phyloP scores from a whole-genome alignment of 495 filamentous ascomycete species.

The Penicillium steckii region DNA sequence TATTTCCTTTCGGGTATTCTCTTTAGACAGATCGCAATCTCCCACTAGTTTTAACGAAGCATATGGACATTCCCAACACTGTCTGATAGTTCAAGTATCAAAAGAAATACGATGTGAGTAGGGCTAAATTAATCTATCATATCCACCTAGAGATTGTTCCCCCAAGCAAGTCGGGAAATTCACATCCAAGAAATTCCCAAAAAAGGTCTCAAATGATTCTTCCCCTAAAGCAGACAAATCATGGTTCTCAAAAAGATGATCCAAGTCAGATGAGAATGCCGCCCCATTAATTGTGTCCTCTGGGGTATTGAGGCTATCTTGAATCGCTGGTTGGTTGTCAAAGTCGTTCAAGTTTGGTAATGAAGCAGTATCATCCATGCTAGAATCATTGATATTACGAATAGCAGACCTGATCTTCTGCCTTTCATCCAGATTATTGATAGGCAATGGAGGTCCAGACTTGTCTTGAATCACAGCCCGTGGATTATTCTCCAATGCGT shows the following conservation, averaged over 20 bases:
- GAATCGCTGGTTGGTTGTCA: background rate
- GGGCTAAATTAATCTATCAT: background rate
- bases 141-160: conserved; percentile 4
- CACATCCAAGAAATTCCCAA: conserved; percentile 23
- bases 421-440: background rate
- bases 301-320: background rate
- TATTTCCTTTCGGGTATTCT: too few relatives aligned
- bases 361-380: background rate
- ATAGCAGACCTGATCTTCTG: background rate
- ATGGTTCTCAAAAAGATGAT: background rate
- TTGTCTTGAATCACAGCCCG: conserved; percentile 1
- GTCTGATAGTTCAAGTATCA: too few relatives aligned
- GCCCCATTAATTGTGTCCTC: background rate
- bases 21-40: too few relatives aligned
- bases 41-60: too few relatives aligned
- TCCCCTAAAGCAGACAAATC: background rate
- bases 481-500: conserved; percentile 15
- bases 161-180: conserved; percentile 17
- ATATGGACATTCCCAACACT: too few relatives aligned
- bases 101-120: background rate
- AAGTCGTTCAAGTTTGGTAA: background rate
- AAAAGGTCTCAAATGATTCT: conserved; percentile 16
- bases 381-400: background rate
- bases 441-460: background rate
- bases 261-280: conserved; percentile 6